Conservation (phyloP, 805 yeast genomes). For the Sugiyamaella marilandica region DNA sequence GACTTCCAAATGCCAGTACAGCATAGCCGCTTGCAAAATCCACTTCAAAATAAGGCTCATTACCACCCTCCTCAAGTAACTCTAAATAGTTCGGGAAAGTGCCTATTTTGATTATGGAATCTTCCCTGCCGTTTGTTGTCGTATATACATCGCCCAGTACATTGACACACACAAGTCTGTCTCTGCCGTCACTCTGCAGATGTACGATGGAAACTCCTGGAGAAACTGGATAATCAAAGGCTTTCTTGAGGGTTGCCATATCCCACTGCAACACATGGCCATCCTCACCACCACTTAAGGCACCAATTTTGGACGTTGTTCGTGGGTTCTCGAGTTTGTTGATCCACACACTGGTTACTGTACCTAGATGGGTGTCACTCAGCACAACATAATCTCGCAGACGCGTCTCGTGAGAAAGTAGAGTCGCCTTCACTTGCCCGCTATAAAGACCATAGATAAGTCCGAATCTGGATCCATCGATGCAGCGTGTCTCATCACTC, state of each 20-base stretch:
- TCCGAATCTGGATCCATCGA: conserved; percentile 30
- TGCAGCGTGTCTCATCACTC: conserved; percentile 14
- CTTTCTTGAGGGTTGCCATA: conserved; percentile 10
- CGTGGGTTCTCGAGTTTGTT: conserved; percentile 19
- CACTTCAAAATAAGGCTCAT: conserved; percentile 14
- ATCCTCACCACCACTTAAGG: conserved; percentile 20
- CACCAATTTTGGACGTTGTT: conserved; percentile 13
- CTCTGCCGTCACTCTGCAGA: conserved; percentile 13
- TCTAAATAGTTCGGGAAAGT: neutral
- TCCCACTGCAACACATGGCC: conserved; percentile 22
- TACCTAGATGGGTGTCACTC: conserved; percentile 21
- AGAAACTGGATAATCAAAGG: conserved; percentile 4
- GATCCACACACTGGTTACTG: conserved; percentile 27
- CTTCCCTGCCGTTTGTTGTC: neutral
- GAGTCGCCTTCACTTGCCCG: conserved; percentile 24
- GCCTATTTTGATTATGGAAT: conserved; percentile 3
- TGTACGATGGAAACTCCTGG: conserved; percentile 11
- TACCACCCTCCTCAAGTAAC: conserved; percentile 2
- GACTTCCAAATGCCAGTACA: conserved; percentile 13
- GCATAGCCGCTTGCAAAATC: conserved; percentile 17
- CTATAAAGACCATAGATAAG: conserved; percentile 26
- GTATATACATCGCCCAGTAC: conserved; percentile 11
- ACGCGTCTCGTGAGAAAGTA: conserved; percentile 26
- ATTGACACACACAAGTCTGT: conserved; percentile 13
- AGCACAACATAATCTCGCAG: conserved; percentile 23